A percentile compares a stretch with the other conserved stretches of the same genome.
phyloP scores from a whole-genome alignment of 1,284 basidiomycete genomes.

The Apiotrichum laibachii region DNA sequence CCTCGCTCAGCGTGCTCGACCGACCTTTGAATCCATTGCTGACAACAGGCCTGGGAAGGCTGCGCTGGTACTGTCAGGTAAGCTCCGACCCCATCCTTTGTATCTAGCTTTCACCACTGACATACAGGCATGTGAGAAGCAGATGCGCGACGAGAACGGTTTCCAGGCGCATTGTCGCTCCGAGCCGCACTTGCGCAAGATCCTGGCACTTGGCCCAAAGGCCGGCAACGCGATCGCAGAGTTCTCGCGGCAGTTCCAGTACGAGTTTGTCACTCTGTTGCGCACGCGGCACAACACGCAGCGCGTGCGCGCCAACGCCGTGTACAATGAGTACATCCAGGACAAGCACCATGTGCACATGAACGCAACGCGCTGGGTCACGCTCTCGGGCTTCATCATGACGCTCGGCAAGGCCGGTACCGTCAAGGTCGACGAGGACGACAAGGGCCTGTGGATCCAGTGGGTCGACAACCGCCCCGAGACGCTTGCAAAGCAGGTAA shows the following conservation, averaged over 20 bases:
- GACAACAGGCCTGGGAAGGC: conserved; percentile 66
- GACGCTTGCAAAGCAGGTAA: conserved; percentile 81
- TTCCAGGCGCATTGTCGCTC: conserved; percentile 58
- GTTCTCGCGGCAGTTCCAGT: conserved; percentile 86
- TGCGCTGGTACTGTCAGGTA: conserved; percentile 95
- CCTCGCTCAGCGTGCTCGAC: not conserved
- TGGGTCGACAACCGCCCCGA: conserved; percentile 97
- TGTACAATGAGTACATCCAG: conserved; percentile 97
- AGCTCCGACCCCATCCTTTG: conserved; percentile 73
- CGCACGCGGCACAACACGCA: conserved; percentile 78
- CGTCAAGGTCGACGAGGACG: conserved; percentile 92
- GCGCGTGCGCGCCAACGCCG: conserved; percentile 87
- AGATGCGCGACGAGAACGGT: conserved; percentile 86
- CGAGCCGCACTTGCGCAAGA: conserved; percentile 78
- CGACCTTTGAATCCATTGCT: not conserved
- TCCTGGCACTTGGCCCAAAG: conserved; percentile 90
- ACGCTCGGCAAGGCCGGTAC: conserved; percentile 84
- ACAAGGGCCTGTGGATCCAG: conserved; percentile 93
- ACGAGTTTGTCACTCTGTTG: conserved; percentile 84
- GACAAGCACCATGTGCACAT: conserved; percentile 96
- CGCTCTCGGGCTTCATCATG: conserved; percentile 89
- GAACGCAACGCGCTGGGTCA: conserved; percentile 98
- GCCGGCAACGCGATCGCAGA: conserved; percentile 87
- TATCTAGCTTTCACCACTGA: not conserved
- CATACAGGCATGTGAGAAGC: conserved; percentile 72